Conservation (phyloP, 1,284 basidiomycete genomes). For the Paramarasmius palmivorus region DNA sequence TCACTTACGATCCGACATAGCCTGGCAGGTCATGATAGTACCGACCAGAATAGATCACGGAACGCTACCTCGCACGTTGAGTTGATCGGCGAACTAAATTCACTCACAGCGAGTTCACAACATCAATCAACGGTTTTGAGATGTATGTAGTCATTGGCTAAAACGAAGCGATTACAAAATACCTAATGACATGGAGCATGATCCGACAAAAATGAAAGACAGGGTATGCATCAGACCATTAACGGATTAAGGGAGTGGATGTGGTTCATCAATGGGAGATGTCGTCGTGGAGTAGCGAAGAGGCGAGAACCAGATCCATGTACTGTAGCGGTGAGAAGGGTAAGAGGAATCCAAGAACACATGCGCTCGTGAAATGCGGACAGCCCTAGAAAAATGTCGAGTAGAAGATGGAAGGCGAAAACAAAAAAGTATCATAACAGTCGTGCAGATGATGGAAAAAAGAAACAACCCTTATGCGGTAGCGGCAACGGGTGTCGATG, state of each 20-base stretch:
- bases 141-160: background rate
- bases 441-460: constrained; percentile 43
- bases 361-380: constrained; percentile 30
- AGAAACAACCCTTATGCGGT: constrained; percentile 50
- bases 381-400: constrained; percentile 32
- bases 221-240: constrained; percentile 47
- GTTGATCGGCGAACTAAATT: too few species aligned
- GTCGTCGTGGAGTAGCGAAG: constrained; percentile 43
- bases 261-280: constrained; percentile 55
- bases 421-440: constrained; percentile 51
- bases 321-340: constrained; percentile 51
- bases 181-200: constrained; percentile 59
- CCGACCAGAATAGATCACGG: too few species aligned
- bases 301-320: constrained; percentile 56
- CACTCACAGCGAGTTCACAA: too few species aligned
- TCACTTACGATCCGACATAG: too few species aligned
- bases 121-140: too few species aligned
- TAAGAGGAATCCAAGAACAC: constrained; percentile 36
- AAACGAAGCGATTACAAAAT: constrained; percentile 53
- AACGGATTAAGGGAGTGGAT: constrained; percentile 45
- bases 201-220: constrained; percentile 52
- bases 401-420: constrained; percentile 35
- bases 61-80: too few species aligned
- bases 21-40: too few species aligned
- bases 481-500: constrained; percentile 38